A percentile compares a stretch with the other conserved stretches of the same genome.
Evolutionary conservation across 2,329 filamentous ascomycete genomes (phyloP).

Genomic region (Meredithiella fracta): DNA sequence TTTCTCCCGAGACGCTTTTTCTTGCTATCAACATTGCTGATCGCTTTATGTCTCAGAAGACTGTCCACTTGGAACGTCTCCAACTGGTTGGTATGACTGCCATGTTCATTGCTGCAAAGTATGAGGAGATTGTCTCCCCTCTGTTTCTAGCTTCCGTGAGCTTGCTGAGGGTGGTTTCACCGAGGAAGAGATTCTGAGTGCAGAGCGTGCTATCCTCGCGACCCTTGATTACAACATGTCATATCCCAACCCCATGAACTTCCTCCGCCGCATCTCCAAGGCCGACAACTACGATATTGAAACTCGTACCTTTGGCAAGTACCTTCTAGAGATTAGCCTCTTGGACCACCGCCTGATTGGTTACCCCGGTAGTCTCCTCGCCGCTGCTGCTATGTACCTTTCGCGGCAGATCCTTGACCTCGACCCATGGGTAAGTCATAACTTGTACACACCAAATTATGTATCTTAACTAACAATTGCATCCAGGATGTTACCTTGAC

Average conservation of each 20-base stretch:
- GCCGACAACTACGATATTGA: constrained; percentile 99
- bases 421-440: constrained; percentile 64
- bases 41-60: constrained; percentile 87
- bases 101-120: constrained; percentile 99
- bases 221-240: constrained; percentile 93
- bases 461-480: constrained; percentile 19
- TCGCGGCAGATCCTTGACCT: constrained; percentile 78
- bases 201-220: constrained; percentile 85
- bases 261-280: constrained; percentile 94
- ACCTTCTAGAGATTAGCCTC: constrained; percentile 91
- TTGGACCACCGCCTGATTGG: constrained; percentile 87
- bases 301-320: constrained; percentile 92
- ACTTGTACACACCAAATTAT: background rate
- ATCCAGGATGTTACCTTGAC: constrained; percentile 62
- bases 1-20: constrained; percentile 91
- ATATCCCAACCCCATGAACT: constrained; percentile 99
- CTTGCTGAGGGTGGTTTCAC: constrained; percentile 94
- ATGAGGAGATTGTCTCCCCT: constrained; percentile 96
- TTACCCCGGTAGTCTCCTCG: constrained; percentile 76
- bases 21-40: constrained; percentile 96
- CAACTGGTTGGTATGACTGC: constrained; percentile 94
- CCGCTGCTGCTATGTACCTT: constrained; percentile 88
- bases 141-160: constrained; percentile 91
- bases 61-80: constrained; percentile 87
- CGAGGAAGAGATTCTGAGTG: constrained; percentile 86